Evolutionary conservation across 2,329 filamentous ascomycete species (phyloP), one percentile per base, ranked within the genome.

Genomic region (Hansfordia pulvinata): DNA sequence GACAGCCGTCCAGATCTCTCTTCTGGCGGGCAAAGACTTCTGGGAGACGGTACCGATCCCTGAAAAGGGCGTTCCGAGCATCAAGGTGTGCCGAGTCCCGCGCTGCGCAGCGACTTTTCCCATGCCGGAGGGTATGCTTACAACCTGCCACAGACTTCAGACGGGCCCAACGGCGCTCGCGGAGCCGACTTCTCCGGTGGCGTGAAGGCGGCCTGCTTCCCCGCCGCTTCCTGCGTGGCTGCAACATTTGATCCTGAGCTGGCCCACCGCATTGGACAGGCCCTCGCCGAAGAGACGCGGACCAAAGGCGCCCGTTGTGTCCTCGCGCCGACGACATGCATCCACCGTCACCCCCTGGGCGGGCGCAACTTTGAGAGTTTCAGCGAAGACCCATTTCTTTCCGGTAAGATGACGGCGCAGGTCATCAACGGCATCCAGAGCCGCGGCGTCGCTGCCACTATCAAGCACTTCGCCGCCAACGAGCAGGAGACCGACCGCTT

Each of bases 261-360:
- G 11, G 58, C 76, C 17, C 49, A 63, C 24, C 49, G 64, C 26
- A 59, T 73, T 12, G 74, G 74, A 9, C 50, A 57, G 10, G 52
- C 70, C 11, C 60, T 78, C 30, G 73, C 64, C n/a, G 58, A 68
- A 14, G 75, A 55, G 23, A 40, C 46, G 1, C 37, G 41, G 10
- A 42, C 38, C 27, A 86, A 86, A 51, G 76, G 75, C 26, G 65
- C 77, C 7, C 75, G 83, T 38, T 65, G 81, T 10, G 69, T 78
- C 37, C 60, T 86, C 8, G 80, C 76, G 3, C 80, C 80, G 1
- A 67, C 62, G 0, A 56, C 64, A 19, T 63, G 54, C 36, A 61
- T 62, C 19, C 58, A 62, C 20, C 52, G 60, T 5, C 55, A 54
- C 9, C 60, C 60, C 0, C 47, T 64, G 0, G 59, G 60, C 6